These are phyloP conservation scores for Beauveria caledonica DNA, from an alignment of 2,329 filamentous ascomycete species.

Conservation along the genomic window DNA sequence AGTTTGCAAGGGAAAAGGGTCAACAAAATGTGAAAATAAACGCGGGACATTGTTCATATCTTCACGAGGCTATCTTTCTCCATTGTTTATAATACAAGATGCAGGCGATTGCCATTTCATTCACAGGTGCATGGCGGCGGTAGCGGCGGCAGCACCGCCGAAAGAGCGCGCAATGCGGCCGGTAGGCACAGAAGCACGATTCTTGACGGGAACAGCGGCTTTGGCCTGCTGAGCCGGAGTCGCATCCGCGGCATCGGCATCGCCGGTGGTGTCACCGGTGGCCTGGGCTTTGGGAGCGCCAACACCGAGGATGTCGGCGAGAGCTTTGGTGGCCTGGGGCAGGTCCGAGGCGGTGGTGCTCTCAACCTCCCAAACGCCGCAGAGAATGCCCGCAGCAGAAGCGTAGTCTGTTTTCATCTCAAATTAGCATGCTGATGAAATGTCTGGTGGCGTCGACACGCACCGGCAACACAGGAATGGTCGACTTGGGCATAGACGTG, in stretches of 20 bases:
- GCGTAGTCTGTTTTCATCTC: not conserved
- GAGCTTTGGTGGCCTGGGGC: constrained; percentile 7
- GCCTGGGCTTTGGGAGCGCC: constrained; percentile 2
- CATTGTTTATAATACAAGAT: not conserved
- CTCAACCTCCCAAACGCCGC: constrained; percentile 7
- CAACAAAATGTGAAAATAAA: not conserved
- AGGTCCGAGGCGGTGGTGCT: constrained; percentile 6
- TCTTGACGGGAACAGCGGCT: not conserved
- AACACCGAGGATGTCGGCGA: constrained; percentile 1
- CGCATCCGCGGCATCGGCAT: not conserved
- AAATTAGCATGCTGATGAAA: not conserved
- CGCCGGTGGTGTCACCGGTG: not conserved
- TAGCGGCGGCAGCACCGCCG: constrained; percentile 3
- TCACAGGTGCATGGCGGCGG: constrained; percentile 1
- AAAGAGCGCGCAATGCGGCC: constrained; percentile 5
- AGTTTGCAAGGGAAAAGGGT: not conserved
- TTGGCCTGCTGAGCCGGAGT: not conserved
- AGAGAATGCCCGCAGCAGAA: not conserved
- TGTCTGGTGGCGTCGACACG: not conserved
- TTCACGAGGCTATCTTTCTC: not conserved
- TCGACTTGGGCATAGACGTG: constrained; percentile 5
- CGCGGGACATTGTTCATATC: not conserved
- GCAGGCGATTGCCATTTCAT: not conserved
- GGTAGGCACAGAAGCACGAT: not conserved
- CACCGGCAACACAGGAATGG: constrained; percentile 6